Conservation (phyloP, 805 yeast species). For the Dipodascus geniculatus region DNA sequence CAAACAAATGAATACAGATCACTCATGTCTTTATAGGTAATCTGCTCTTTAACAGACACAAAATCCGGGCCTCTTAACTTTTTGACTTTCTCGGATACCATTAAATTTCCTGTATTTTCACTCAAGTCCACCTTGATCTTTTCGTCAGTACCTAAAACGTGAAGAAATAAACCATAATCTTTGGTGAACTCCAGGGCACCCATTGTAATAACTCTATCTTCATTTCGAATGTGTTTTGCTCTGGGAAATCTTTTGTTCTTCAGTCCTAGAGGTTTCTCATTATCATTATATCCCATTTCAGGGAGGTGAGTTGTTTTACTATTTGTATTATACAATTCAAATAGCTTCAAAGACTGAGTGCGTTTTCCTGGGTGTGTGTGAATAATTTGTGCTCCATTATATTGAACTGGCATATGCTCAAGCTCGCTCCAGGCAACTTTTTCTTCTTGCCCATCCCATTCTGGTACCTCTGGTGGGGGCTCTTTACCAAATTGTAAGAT, state of each 20-base stretch:
- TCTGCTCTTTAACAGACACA: neutral
- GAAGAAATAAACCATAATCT: neutral
- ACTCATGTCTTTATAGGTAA: neutral
- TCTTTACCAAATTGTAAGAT: neutral
- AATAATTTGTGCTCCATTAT: neutral
- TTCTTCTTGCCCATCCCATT: neutral
- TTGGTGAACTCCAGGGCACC: neutral
- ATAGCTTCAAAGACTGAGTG: neutral
- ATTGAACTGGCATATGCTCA: neutral
- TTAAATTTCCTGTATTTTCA: neutral
- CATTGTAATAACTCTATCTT: neutral
- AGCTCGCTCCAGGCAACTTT: neutral
- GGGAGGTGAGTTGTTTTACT: neutral
- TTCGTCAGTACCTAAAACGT: neutral
- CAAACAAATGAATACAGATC: neutral
- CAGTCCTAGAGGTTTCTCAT: neutral
- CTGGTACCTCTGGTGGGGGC: neutral
- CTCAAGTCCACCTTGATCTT: neutral
- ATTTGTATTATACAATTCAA: neutral
- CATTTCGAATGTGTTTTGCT: neutral
- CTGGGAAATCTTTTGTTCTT: neutral
- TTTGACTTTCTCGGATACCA: neutral
- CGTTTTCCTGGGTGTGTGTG: neutral
- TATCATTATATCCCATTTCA: neutral
- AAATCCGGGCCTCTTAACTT: neutral